Evolutionary conservation across 306 rosid species (phyloP), one percentile per base, ranked within the genome.

Genomic region (Pterocarpus santalinus): DNA sequence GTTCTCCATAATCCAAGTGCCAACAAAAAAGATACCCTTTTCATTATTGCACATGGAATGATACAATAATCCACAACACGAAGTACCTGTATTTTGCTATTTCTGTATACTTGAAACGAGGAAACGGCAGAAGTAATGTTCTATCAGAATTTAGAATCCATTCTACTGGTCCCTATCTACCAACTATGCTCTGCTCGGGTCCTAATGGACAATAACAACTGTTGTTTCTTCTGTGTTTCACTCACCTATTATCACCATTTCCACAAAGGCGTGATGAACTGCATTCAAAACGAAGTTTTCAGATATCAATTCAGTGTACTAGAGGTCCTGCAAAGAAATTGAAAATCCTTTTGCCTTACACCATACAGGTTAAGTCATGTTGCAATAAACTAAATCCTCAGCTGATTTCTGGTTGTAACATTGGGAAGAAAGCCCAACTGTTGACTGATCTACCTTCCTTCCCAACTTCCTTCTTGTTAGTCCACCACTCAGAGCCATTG

Each of bases 371-470:
- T 71, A 84, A 44, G 83, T 84, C 77, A 81, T 61, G 83, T 63
- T 72, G 81, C 79, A 55, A 52, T 43, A 33, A 61, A 76, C 80
- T 46, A 78, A 84, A 34, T 77, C 82, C 77, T 81, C 86, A 91
- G 73, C 86, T 85, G 79, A 90, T 91, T 71, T 89, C 92, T 46
- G 94, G 85, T 85, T 91, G 98, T 66, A 91, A 76, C 85, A 90
- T 86, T 67, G 94, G 98, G 86, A 91, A 93, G 89, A 93, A 91
- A 60, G 91, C 88, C 94, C 93, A 91, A 77, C 90, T 87, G 70
- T 85, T 90, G 32, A 86, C 86, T 52, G 93, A 80, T 85, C 88
- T 91, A 68, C 87, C 81, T 79, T 93, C 92, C 87, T 83, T 88
- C 33, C 82, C 89, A 44, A 77, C 86, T 41, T 69, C 87, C 75